Base-by-base conservation (phyloP, 2,329 filamentous ascomycete genomes). In the Penicillium psychrosexuale region DNA sequence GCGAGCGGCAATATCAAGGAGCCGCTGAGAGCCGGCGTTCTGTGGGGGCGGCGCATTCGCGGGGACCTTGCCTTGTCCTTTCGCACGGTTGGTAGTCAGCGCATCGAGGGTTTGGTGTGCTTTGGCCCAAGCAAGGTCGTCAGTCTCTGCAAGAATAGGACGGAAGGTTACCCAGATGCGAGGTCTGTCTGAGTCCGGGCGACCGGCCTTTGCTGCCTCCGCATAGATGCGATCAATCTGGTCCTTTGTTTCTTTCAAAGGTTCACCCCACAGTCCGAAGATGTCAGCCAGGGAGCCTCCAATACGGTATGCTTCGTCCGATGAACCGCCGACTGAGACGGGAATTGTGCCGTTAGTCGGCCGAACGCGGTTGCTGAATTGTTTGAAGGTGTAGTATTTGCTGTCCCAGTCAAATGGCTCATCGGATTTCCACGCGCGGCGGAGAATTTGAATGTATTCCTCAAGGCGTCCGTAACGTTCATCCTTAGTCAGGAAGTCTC, bases 161-260 rank as follows among this genome's bases (percentile, higher is more conserved):
- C 83, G 77, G 77, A 85, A 85, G 0, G 83, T 85, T 1, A 86
- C 83, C 83, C 83, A 86, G 62, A 86, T 85, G 4, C 81, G 72
- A 7, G 83, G 83, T 0, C 78, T 71, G 58, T 85, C 82, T 0
- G 57, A 65, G 1, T 84, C 81, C 0, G 57, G 61, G 0, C 83
- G 78, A 0, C 83, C 83, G 1, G 82, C 82, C 59, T 80, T 80
- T n/a, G 75, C 80, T 0, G 83, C 80, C 61, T 82, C 83, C 3
- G 77, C 80, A 58, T 84, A 84, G 64, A 86, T 81, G 19, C 78
- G 77, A 58, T 84, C 81, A 60, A 86, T 84, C 66, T 86, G 83
- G 62, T 85, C 75, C 69, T 82, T 82, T 0, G 83, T 85, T 65
- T 86, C 83, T 69, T 84, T 84, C 2, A 85, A 72, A 1, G 83